Conservation (phyloP, 805 yeast genomes). For the Maudiozyma turicensis region DNA sequence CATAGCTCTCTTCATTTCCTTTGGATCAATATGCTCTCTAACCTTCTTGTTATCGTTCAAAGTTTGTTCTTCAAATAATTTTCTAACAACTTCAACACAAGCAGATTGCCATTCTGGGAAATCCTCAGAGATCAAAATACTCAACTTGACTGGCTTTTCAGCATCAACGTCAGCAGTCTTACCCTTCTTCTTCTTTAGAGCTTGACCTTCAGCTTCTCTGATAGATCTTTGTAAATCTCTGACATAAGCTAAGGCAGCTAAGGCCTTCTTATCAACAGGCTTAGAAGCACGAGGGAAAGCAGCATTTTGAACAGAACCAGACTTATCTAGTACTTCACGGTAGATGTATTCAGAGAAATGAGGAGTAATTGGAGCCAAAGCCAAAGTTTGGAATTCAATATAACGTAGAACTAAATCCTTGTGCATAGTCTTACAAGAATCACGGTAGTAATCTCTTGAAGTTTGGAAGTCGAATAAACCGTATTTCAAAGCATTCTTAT, state of each 20-base stretch:
- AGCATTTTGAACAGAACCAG: constrained; percentile 61
- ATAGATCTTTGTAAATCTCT: constrained; percentile 70
- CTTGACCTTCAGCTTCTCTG: constrained; percentile 87
- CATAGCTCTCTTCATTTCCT: constrained; percentile 97
- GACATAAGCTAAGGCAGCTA: constrained; percentile 69
- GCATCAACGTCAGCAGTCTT: constrained; percentile 67
- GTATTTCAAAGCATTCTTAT: constrained; percentile 79
- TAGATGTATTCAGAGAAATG: constrained; percentile 89
- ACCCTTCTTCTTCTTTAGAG: constrained; percentile 81
- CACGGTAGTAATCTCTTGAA: constrained; percentile 94
- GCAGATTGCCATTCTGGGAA: constrained; percentile 89
- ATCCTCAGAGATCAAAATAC: constrained; percentile 65
- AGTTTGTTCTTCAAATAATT: constrained; percentile 54
- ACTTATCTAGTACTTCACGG: constrained; percentile 66
- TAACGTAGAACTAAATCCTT: constrained; percentile 69
- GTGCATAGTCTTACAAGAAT: constrained; percentile 62
- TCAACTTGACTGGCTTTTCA: constrained; percentile 60
- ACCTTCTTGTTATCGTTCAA: constrained; percentile 57
- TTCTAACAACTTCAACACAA: constrained; percentile 71
- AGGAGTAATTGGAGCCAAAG: constrained; percentile 89
- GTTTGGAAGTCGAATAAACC: constrained; percentile 93
- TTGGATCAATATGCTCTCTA: constrained; percentile 56
- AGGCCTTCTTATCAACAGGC: constrained; percentile 50
- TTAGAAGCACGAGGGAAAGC: constrained; percentile 69
- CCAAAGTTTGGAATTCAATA: constrained; percentile 75